These are phyloP conservation scores for Wickerhamomyces pijperi DNA, from an alignment of 805 yeast genomes.

Conservation along the genomic window DNA sequence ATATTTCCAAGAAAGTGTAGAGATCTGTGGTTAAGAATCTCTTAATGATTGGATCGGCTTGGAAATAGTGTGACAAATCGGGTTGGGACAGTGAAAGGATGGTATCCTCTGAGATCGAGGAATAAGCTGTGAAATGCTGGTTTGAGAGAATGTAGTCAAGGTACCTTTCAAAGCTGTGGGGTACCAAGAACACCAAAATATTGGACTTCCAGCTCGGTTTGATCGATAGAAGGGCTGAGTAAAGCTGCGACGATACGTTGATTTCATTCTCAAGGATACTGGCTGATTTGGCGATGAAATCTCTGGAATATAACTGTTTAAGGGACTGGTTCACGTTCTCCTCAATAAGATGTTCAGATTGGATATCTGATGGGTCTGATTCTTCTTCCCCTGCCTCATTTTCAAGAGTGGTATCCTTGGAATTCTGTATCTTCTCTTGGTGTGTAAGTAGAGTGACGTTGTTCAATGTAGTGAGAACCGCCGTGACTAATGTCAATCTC, in stretches of 20 bases:
- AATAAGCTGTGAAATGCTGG: constrained; percentile 2
- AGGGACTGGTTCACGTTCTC: constrained; percentile 6
- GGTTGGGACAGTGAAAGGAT: constrained; percentile 6
- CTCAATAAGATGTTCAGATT: constrained; percentile 5
- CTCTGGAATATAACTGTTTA: constrained; percentile 10
- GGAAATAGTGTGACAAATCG: constrained; percentile 6
- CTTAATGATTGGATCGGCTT: constrained; percentile 2
- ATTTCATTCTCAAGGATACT: constrained; percentile 10
- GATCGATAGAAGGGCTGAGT: constrained; percentile 24
- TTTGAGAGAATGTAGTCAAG: constrained; percentile 16
- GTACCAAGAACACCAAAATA: constrained; percentile 30
- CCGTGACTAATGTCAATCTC: constrained; percentile 1
- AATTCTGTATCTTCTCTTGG: not conserved
- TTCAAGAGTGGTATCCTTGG: not conserved
- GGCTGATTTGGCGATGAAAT: constrained; percentile 18
- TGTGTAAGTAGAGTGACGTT: constrained; percentile 5
- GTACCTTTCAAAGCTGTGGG: constrained; percentile 26
- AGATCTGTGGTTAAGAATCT: constrained; percentile 21
- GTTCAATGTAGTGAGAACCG: constrained; percentile 3
- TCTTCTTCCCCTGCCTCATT: constrained; percentile 1
- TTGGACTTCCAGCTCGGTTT: constrained; percentile 26
- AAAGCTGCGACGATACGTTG: constrained; percentile 15
- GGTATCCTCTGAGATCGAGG: constrained; percentile 1
- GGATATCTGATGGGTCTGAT: not conserved
- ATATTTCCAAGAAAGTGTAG: constrained; percentile 44